These are phyloP conservation scores for Candida alai DNA, from an alignment of 805 yeast species.

Conservation along the genomic window DNA sequence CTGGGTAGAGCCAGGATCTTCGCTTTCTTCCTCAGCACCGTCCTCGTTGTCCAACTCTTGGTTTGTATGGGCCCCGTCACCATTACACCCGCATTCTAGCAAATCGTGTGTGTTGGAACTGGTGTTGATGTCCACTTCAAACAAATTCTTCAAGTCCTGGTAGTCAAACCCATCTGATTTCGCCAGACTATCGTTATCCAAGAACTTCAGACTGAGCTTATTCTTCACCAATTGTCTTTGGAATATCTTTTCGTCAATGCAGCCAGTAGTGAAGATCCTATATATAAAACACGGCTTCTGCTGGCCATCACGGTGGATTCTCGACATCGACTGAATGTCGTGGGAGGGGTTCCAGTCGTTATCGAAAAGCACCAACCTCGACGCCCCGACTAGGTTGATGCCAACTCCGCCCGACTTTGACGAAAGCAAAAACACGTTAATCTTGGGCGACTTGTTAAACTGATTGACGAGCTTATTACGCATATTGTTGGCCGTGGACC, in stretches of 20 bases:
- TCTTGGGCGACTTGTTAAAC: conserved; percentile 52
- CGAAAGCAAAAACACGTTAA: conserved; percentile 65
- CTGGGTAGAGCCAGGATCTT: not conserved
- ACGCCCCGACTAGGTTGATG: conserved; percentile 84
- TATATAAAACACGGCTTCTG: conserved; percentile 72
- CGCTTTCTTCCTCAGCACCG: conserved; percentile 7
- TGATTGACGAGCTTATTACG: conserved; percentile 63
- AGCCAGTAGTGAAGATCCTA: conserved; percentile 80
- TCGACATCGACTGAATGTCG: conserved; percentile 92
- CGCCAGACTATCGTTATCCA: conserved; percentile 37
- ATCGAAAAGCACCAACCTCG: conserved; percentile 78
- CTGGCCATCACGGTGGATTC: conserved; percentile 95
- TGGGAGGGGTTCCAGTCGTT: conserved; percentile 97
- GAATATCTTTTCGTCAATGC: conserved; percentile 89
- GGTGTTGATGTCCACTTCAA: conserved; percentile 50
- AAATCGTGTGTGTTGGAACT: conserved; percentile 75
- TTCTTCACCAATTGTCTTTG: conserved; percentile 87
- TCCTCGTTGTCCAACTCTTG: conserved; percentile 19
- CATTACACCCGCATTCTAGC: conserved; percentile 59
- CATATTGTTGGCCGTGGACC: conserved; percentile 66
- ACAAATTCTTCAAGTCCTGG: conserved; percentile 70
- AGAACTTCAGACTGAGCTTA: conserved; percentile 70
- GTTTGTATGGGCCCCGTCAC: conserved; percentile 39
- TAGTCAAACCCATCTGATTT: conserved; percentile 66
- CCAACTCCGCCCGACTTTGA: conserved; percentile 96